phyloP scores from a whole-genome alignment of 106 monocot genomes.

The Apostasia shenzhenica region DNA sequence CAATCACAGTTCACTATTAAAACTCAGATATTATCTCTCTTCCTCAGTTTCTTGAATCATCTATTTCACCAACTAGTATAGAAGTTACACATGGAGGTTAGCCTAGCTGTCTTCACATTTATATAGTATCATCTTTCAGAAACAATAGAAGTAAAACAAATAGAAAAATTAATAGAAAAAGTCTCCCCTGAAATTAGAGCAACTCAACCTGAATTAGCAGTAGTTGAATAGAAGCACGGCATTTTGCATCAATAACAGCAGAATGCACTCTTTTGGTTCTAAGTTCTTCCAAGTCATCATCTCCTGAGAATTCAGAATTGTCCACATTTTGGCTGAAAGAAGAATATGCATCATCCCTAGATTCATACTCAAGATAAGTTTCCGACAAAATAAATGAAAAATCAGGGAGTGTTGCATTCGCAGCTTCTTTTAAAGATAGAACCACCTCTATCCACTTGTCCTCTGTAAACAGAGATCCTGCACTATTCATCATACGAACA shows the following conservation, averaged over 20 bases:
- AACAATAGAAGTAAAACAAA: constrained; percentile 1
- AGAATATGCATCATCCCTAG: constrained; percentile 20
- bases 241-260: constrained; percentile 67
- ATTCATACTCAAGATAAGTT: constrained; percentile 18
- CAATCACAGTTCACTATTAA: too few relatives aligned
- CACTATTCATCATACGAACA: constrained; percentile 80
- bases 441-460: constrained; percentile 82
- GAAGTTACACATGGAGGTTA: not conserved
- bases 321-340: constrained; percentile 17
- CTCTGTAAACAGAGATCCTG: constrained; percentile 66
- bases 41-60: not conserved
- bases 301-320: constrained; percentile 17
- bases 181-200: not conserved
- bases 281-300: constrained; percentile 36
- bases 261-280: constrained; percentile 48
- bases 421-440: constrained; percentile 62
- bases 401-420: constrained; percentile 70
- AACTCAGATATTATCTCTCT: too few relatives aligned
- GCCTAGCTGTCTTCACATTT: not conserved
- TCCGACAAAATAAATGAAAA: constrained; percentile 50
- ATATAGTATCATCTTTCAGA: not conserved
- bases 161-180: not conserved
- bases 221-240: constrained; percentile 86
- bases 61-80: not conserved
- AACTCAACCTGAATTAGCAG: constrained; percentile 72